Percentiles rank a stretch among this genome's conserved stretches.
Evolutionary conservation across 2,329 filamentous ascomycete species (phyloP).

Genomic region (Colletotrichum horii): DNA sequence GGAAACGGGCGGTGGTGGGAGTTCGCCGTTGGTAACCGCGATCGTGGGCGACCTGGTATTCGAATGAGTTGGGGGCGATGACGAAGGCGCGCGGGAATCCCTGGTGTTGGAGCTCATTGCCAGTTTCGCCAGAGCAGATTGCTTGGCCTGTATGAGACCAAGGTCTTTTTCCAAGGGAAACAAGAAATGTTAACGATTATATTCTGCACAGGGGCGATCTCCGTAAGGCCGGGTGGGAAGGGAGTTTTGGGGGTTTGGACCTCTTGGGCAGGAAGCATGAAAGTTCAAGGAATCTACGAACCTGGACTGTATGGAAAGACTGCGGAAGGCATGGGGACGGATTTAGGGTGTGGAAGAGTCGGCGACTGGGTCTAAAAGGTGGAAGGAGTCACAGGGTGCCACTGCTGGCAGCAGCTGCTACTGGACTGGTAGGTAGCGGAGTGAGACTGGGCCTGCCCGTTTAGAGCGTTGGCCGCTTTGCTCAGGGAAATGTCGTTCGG

Average conservation of each 20-base stretch:
- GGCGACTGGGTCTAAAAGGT: conserved; percentile 3
- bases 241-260: neutral
- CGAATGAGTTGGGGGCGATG: conserved; percentile 34
- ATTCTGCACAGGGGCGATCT: neutral
- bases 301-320: conserved; percentile 15
- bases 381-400: conserved; percentile 4
- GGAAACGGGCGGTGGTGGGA: conserved; percentile 30
- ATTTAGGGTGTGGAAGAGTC: neutral
- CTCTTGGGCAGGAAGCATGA: neutral
- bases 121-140: conserved; percentile 47
- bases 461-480: conserved; percentile 14
- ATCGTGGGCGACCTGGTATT: neutral
- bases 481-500: conserved; percentile 6
- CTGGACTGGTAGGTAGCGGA: neutral
- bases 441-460: conserved; percentile 6
- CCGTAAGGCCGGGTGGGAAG: neutral
- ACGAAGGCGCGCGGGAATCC: conserved; percentile 10
- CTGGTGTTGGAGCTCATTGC: conserved; percentile 46
- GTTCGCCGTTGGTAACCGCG: conserved; percentile 1
- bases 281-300: neutral
- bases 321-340: conserved; percentile 17
- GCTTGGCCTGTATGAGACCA: conserved; percentile 38
- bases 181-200: conserved; percentile 1
- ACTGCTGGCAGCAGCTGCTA: neutral
- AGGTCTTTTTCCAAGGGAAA: conserved; percentile 21